phyloP scores from a whole-genome alignment of 768 basidiomycete species.

The Tylopilus sp. region DNA sequence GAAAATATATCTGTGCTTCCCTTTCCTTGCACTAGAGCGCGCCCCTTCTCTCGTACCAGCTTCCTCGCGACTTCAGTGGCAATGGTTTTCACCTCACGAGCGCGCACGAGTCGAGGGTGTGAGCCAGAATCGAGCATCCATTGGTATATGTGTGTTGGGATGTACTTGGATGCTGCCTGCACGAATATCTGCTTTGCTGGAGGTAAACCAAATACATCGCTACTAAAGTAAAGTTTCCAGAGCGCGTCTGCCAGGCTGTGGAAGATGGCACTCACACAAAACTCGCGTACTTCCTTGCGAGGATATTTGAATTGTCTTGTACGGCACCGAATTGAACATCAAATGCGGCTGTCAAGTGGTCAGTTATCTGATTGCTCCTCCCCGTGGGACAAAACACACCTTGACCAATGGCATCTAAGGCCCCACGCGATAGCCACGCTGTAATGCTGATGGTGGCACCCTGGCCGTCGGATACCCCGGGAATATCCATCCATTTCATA shows the following conservation, averaged over 20 bases:
- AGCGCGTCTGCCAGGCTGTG: too few relatives aligned
- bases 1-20: slow-evolving; percentile 15
- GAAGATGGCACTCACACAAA: slow-evolving; percentile 2
- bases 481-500: slow-evolving; percentile 17
- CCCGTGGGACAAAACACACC: slow-evolving; percentile 6
- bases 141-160: not conserved
- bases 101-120: not conserved
- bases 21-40: slow-evolving; percentile 10
- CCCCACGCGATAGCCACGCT: slow-evolving; percentile 36
- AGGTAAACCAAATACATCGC: slow-evolving; percentile 10
- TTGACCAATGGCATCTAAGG: slow-evolving; percentile 47
- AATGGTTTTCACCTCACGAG: not conserved
- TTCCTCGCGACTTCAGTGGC: slow-evolving; percentile 2
- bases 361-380: too few relatives aligned
- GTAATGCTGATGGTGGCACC: slow-evolving; percentile 16
- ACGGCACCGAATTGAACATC: slow-evolving; percentile 28
- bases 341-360: slow-evolving; percentile 36
- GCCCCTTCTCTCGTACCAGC: slow-evolving; percentile 7
- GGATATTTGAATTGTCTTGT: not conserved
- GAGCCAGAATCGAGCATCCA: not conserved
- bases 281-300: slow-evolving; percentile 6
- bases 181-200: slow-evolving; percentile 7
- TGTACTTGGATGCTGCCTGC: slow-evolving; percentile 4
- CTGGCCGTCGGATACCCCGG: not conserved
- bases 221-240: not conserved